Base-by-base conservation (phyloP, 345 rosid species). In the Brassica incana region DNA sequence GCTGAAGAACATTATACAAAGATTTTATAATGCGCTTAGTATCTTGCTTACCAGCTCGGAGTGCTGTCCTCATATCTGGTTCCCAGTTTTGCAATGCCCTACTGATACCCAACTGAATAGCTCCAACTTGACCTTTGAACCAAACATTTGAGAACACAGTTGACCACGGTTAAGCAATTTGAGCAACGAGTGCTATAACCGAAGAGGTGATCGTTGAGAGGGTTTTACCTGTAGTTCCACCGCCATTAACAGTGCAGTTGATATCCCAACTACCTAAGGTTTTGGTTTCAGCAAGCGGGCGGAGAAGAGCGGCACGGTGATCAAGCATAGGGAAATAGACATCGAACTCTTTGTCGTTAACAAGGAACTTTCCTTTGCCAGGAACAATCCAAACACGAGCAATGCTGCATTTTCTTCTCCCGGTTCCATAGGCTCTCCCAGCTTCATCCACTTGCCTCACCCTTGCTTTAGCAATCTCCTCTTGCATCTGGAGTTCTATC, bases 381-480 rank as follows among this genome's bases (percentile, higher is more conserved):
- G 99, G 97, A 32, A 85, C 86, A 81, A 93, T 81, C 99, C 98
- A 95, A 64, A 93, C 97, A 63, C 98, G 96, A 8, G 99, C 98
- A 6, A 89, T 75, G 81, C 98, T 95, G 72, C 96, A 90, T 75
- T 95, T 95, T 85, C 98, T 91, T 87, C 95, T 91, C 62, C 98
- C 99, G 0, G 98, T 93, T 83, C 98, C 99, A 78, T 95, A 95
- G 64, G 98, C 92, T 87, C 98, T 91, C 43, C 92, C 99, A 11
- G 89, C 78, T 14, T 88, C 96, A 60, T 95, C 99, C 7, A 95
- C 98, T 73, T 87, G 86, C 74, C 98, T 89, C 56, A 92, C 98
- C 54, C 98, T 86, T 58, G 97, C 85, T 73, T 89, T 95, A 11
- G 97, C 92, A 56, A 87, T 79, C 65, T 95, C 98, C 80, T 95